phyloP scores from a whole-genome alignment of 2,329 filamentous ascomycete genomes.

The Aspergillus brasiliensis region DNA sequence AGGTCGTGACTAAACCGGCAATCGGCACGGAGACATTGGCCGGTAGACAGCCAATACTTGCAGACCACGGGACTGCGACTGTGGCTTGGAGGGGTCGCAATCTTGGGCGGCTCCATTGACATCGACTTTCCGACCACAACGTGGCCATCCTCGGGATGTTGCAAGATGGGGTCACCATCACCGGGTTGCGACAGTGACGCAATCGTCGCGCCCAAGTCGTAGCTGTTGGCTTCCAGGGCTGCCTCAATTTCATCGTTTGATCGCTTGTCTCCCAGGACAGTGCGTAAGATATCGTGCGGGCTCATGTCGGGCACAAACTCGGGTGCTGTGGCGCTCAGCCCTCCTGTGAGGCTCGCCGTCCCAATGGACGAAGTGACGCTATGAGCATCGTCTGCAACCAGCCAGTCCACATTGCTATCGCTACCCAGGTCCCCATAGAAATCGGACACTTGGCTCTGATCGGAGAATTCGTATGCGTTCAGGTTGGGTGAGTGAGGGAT shows the following conservation, averaged over 20 bases:
- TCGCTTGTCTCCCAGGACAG: slow-evolving; percentile 84
- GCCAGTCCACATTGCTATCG: slow-evolving; percentile 89
- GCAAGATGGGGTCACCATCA: slow-evolving; percentile 52
- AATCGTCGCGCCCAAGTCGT: slow-evolving; percentile 90
- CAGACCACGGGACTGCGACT: slow-evolving; percentile 87
- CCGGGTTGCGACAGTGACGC: slow-evolving; percentile 81
- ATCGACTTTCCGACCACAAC: slow-evolving; percentile 90
- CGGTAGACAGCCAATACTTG: slow-evolving; percentile 94
- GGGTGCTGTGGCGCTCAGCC: slow-evolving; percentile 77
- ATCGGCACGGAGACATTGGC: slow-evolving; percentile 92
- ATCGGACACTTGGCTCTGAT: slow-evolving; percentile 77
- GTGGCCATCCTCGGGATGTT: slow-evolving; percentile 60
- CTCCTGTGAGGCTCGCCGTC: slow-evolving; percentile 65
- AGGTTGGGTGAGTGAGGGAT: slow-evolving; percentile 93
- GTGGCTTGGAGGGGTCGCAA: slow-evolving; percentile 73
- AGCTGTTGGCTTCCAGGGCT: slow-evolving; percentile 85
- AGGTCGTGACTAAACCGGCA: slow-evolving; percentile 97
- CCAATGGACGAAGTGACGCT: slow-evolving; percentile 79
- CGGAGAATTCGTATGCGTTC: slow-evolving; percentile 94
- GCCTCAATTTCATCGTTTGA: slow-evolving; percentile 93
- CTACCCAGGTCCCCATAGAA: slow-evolving; percentile 88
- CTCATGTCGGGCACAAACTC: slow-evolving; percentile 92
- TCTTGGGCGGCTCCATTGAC: slow-evolving; percentile 69
- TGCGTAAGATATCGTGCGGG: slow-evolving; percentile 95
- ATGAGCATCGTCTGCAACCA: slow-evolving; percentile 82